phyloP scores from a whole-genome alignment of 2,329 filamentous ascomycete species.

The Metarhizium robertsii region DNA sequence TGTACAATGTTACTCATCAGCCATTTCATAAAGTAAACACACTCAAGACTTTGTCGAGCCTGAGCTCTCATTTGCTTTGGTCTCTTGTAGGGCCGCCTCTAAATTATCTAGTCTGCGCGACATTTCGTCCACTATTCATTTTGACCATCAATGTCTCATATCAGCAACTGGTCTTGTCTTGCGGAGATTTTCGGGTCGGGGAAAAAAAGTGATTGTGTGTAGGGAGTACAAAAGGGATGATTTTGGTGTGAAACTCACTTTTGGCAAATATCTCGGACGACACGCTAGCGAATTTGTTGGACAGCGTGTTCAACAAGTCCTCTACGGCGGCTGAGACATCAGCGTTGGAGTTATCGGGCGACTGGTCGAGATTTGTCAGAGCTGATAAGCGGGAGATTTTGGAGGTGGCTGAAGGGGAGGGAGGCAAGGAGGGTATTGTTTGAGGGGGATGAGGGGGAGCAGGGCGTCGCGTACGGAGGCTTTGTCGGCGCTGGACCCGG shows the following conservation, averaged over 20 bases:
- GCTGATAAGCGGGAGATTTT: background rate
- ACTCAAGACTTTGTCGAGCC: constrained; percentile 25
- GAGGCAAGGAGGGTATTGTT: background rate
- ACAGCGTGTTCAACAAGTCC: constrained; percentile 74
- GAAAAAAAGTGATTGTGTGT: too few species aligned
- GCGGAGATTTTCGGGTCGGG: background rate
- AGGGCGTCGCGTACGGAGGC: constrained; percentile 21
- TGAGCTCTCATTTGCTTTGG: constrained; percentile 35
- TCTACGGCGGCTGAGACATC: constrained; percentile 76
- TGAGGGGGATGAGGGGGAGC: background rate
- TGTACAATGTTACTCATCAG: background rate
- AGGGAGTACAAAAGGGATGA: background rate
- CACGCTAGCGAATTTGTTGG: constrained; percentile 75
- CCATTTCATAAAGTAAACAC: background rate
- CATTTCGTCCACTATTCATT: constrained; percentile 79
- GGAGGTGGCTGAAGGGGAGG: background rate
- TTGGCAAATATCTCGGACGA: constrained; percentile 84
- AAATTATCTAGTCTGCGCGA: constrained; percentile 74
- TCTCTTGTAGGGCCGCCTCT: constrained; percentile 60
- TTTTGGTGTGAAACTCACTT: constrained; percentile 44
- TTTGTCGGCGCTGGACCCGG: constrained; percentile 25
- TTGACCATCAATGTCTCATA: background rate
- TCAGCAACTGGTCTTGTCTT: background rate
- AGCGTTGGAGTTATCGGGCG: constrained; percentile 38
- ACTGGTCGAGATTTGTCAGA: constrained; percentile 5